Evolutionary conservation across 192 early-diverging fungal genomes (phyloP), one percentile per base, ranked within the genome.

Genomic region (Anaeromyces robustus): DNA sequence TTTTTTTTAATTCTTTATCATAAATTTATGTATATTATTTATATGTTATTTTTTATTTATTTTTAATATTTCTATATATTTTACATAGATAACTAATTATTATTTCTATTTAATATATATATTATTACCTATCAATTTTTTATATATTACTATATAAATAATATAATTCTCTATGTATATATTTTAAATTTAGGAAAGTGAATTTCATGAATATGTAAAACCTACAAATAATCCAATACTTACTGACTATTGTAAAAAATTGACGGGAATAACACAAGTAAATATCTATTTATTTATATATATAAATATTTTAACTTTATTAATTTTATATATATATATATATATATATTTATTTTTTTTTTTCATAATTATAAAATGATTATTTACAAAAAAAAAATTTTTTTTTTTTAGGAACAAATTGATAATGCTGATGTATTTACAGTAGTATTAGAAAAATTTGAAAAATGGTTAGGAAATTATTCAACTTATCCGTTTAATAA

Each of bases 231-330:
- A 92, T 79, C 94, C 95, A 0, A 86, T 41, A n/a, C 83, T 96
- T 68, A 85, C 89, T 31, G 87, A 92, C 3, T 96, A 94, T 84
- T 96, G 95, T 82, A 90, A 80, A n/a, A 29, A 84, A 22, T 82
- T 96, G 34, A 96, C 95, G 22, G 95, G 95, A 12, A 96, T 96
- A 83, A 83, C 85, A 16, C 95, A 95, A 83, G 93, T 92, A 84
- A 78, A 80, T 78, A 28, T 34, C 32, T 34, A 34, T 34, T 7
- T 34, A 34, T 34, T 34, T 34, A 7, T 34, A 34, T 34, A 34
- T 34, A 7, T 7, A 7, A 34, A 7, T 34, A 34, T 34, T 7
- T 12, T 34, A 34, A 7, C 12, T 7, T 12, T 34, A 34, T 34
- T 34, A 34, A 3, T 34, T 34, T 34, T 34, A 7, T 39, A 39